phyloP scores from a whole-genome alignment of 441 rosid genomes.

The Pelargonium cotyledonis region DNA sequence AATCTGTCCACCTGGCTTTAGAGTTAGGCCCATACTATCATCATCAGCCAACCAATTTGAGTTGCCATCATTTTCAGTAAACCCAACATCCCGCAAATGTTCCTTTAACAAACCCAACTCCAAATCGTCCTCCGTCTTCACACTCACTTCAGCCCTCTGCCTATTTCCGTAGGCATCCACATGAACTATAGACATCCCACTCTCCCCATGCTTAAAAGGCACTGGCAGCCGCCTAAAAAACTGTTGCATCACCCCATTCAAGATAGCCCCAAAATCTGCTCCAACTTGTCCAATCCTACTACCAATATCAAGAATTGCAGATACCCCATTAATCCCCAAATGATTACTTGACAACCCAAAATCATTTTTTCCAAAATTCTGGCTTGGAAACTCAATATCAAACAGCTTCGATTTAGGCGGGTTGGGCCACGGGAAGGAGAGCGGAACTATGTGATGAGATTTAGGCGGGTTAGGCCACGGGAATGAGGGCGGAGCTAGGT shows the following conservation, averaged over 20 bases:
- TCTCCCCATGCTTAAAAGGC: slow-evolving; percentile 55
- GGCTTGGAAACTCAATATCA: slow-evolving; percentile 58
- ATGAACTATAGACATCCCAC: slow-evolving; percentile 18
- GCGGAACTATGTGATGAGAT: slow-evolving; percentile 50
- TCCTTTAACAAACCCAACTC: slow-evolving; percentile 44
- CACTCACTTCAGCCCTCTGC: slow-evolving; percentile 28
- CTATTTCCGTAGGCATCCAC: slow-evolving; percentile 19
- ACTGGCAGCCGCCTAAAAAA: slow-evolving; percentile 61
- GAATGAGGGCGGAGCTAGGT: too few species aligned
- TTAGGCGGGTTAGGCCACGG: too few species aligned
- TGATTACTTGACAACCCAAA: slow-evolving; percentile 35
- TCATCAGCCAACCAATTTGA: slow-evolving; percentile 32
- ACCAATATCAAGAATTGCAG: slow-evolving; percentile 63
- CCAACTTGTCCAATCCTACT: slow-evolving; percentile 81
- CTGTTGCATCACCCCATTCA: slow-evolving; percentile 75
- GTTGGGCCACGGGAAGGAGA: slow-evolving; percentile 67
- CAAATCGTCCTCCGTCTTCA: slow-evolving; percentile 19
- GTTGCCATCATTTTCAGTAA: slow-evolving; percentile 32
- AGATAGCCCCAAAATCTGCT: slow-evolving; percentile 57
- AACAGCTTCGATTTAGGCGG: slow-evolving; percentile 53
- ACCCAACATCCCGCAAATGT: slow-evolving; percentile 35
- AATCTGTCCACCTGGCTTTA: slow-evolving; percentile 43
- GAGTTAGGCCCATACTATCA: slow-evolving; percentile 43
- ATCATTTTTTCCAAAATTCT: slow-evolving; percentile 37
- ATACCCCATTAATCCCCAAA: slow-evolving; percentile 50